Evolutionary conservation across 1,139 yeast species (phyloP), one percentile per base, ranked within the genome.

Genomic region (Lodderomyces theae): DNA sequence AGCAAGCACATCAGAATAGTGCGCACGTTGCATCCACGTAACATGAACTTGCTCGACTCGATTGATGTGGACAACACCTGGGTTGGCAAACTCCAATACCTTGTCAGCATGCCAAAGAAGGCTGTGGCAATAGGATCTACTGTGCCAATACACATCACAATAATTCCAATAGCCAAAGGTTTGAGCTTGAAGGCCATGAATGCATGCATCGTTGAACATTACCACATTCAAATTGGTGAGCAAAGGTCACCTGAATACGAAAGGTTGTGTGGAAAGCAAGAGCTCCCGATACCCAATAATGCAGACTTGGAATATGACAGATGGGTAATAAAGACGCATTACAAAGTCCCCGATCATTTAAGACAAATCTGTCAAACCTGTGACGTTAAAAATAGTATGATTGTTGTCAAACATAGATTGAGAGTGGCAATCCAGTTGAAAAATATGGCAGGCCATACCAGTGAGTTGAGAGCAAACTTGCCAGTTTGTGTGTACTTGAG

Each of bases 401-500:
- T 82, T 39, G 73, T 69, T 44, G 83, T 82, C 5, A 74, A 79
- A 43, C 90, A 84, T 57, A 72, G 83, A 50, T 54, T 84, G 35
- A 73, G 82, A 44, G 62, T 82, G 16, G 70, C 71, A 3, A 72
- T 83, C 19, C 77, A 76, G 41, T 58, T 84, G 35, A 64, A 73
- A 22, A 83, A 82, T 53, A 66, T 77, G 2, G 80, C 74, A 46
- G 86, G 87, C 1, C 86, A 80, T 53, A 67, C 76, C 5, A 80
- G 86, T 44, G 90, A 84, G 58, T 61, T 83, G 23, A 64, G 87
- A 35, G 86, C 89, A 2, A 80, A 83, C 35, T 60, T 84, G 38
- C 89, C 90, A 0, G 66, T 84, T 2, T 68, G 65, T 29, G 57
- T 84, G 6, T 84, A 79, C 53, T 66, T 80, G 7, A 77, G 82